Percentiles rank a stretch among this genome's conserved stretches.
Evolutionary conservation across 2,329 filamentous ascomycete genomes (phyloP).

Genomic region (Colletotrichum tropicale): DNA sequence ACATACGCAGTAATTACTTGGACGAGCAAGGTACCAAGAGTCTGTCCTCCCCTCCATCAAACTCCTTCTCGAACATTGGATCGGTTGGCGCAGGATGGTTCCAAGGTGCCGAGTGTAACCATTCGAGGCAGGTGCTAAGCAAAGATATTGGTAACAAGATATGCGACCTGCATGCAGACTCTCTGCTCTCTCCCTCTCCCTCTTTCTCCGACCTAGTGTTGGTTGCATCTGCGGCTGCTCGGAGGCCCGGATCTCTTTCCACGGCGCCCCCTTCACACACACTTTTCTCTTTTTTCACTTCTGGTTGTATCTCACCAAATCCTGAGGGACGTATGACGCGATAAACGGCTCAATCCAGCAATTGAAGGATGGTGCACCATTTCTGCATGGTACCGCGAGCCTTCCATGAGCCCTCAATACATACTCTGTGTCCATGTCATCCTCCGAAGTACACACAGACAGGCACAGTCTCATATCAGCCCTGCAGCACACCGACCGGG

Average conservation of each 20-base stretch:
- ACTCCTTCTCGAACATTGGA: conserved; percentile 1
- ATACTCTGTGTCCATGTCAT: neutral
- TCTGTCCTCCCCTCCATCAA: neutral
- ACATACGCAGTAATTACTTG: no score
- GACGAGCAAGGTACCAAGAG: neutral
- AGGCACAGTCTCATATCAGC: neutral
- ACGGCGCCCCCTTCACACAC: neutral
- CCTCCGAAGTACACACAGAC: neutral
- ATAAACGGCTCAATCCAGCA: neutral
- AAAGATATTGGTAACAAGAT: neutral
- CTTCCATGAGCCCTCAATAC: neutral
- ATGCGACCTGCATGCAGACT: neutral
- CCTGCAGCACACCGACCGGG: neutral
- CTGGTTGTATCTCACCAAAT: neutral
- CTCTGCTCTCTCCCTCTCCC: neutral
- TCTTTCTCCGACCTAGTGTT: neutral
- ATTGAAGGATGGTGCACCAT: neutral
- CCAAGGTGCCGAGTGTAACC: conserved; percentile 16
- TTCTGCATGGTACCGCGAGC: neutral
- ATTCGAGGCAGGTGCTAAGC: neutral
- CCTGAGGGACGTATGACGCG: neutral
- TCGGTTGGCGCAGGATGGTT: neutral
- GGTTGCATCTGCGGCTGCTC: neutral
- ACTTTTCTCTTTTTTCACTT: neutral
- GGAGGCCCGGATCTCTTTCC: conserved; percentile 16